phyloP scores from a whole-genome alignment of 345 rosid genomes.

The Rhodomyrtus tomentosa region DNA sequence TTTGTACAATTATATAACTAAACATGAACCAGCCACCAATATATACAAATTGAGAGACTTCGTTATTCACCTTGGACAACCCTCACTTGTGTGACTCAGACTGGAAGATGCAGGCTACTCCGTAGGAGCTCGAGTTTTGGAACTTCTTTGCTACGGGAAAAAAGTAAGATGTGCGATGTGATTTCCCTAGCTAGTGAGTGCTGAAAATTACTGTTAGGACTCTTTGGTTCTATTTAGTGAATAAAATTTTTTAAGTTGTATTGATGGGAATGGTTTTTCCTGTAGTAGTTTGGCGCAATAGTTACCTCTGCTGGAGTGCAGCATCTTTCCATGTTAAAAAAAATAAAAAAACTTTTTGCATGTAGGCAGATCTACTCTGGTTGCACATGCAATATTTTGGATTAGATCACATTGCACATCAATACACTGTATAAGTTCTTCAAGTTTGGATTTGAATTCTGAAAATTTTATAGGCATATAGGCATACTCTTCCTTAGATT shows the following conservation, averaged over 20 bases:
- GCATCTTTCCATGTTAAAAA: not conserved
- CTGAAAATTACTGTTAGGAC: not conserved
- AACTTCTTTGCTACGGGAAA: slow-evolving; percentile 84
- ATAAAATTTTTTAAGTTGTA: not conserved
- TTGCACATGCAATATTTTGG: not conserved
- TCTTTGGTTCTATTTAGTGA: not conserved
- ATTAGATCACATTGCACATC: not conserved
- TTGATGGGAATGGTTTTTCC: not conserved
- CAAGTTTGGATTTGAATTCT: not conserved
- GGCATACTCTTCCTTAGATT: not conserved
- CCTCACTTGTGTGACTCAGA: slow-evolving; percentile 19
- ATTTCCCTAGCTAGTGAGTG: not conserved
- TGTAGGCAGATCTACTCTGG: not conserved
- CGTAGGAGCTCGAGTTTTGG: slow-evolving; percentile 80
- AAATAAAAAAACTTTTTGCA: not conserved
- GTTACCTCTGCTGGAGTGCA: not conserved
- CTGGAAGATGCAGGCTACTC: slow-evolving; percentile 97
- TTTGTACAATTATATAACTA: not conserved
- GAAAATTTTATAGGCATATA: not conserved
- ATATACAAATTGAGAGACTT: not conserved
- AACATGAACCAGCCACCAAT: not conserved
- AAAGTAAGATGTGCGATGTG: slow-evolving; percentile 29
- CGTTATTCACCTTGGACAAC: not conserved
- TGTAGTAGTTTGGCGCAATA: not conserved
- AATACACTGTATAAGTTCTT: not conserved